Conservation (phyloP, 495 filamentous ascomycete genomes). For the Polyplosphaeria fusca region DNA sequence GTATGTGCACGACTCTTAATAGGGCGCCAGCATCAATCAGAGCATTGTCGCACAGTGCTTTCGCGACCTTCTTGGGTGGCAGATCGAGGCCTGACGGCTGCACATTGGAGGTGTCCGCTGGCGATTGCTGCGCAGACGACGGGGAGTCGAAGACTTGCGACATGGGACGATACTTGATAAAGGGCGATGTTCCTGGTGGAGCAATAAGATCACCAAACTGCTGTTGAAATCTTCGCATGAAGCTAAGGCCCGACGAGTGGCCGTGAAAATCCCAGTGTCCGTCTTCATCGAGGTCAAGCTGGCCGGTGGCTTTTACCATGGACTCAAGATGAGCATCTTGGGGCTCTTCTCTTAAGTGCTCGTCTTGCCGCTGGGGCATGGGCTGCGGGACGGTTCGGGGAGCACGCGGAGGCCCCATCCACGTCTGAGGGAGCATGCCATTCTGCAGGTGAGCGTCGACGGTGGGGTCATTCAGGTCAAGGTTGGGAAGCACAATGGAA, state of each 20-base stretch:
- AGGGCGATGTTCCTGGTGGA: slow-evolving; percentile 40
- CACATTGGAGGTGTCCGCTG: slow-evolving; percentile 43
- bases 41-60: slow-evolving; percentile 68
- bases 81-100: slow-evolving; percentile 43
- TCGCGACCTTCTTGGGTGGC: slow-evolving; percentile 65
- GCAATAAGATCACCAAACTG: slow-evolving; percentile 73
- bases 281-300: slow-evolving; percentile 84
- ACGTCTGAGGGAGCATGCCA: slow-evolving; percentile 35
- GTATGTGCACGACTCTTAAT: slow-evolving; percentile 82
- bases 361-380: slow-evolving; percentile 12
- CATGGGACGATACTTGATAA: slow-evolving; percentile 43
- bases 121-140: slow-evolving; percentile 60
- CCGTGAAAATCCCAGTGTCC: slow-evolving; percentile 95
- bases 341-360: slow-evolving; percentile 42
- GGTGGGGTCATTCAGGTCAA: slow-evolving; percentile 79
- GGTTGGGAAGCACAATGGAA: slow-evolving; percentile 72
- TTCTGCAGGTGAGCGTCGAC: slow-evolving; percentile 63
- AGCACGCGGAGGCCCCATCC: slow-evolving; percentile 12
- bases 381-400: slow-evolving; percentile 3
- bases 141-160: slow-evolving; percentile 69
- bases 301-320: slow-evolving; percentile 89
- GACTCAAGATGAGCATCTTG: slow-evolving; percentile 78
- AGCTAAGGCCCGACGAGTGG: slow-evolving; percentile 85
- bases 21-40: slow-evolving; percentile 81
- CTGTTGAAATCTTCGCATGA: slow-evolving; percentile 77